Evolutionary conservation across 805 yeast genomes (phyloP).

Genomic region (Ogataea trehalophila): DNA sequence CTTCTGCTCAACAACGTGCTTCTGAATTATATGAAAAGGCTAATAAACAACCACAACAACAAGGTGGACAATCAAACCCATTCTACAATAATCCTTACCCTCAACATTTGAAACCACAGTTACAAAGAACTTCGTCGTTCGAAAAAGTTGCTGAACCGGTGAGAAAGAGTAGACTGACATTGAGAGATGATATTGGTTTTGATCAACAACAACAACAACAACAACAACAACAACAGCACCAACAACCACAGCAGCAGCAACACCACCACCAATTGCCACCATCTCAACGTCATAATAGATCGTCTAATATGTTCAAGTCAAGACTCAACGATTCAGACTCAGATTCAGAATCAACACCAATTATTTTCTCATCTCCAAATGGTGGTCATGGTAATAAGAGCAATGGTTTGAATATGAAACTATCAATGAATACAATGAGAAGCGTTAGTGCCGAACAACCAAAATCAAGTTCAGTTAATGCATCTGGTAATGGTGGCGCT

Average conservation of each 20-base stretch:
- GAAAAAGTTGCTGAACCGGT: constrained; percentile 36
- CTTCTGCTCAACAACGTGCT: constrained; percentile 34
- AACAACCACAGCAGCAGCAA: constrained; percentile 1
- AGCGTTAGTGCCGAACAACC: constrained; percentile 20
- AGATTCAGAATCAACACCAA: constrained; percentile 35
- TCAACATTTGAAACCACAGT: constrained; percentile 21
- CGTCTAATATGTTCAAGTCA: constrained; percentile 36
- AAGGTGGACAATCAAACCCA: constrained; percentile 11
- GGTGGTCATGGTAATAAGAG: not conserved
- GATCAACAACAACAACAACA: constrained; percentile 4
- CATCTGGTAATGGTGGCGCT: constrained; percentile 3
- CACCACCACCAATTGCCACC: constrained; percentile 3
- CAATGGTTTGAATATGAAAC: constrained; percentile 11
- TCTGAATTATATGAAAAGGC: constrained; percentile 53
- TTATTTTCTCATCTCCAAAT: not conserved
- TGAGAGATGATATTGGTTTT: constrained; percentile 18
- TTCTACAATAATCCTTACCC: constrained; percentile 32
- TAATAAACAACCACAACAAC: constrained; percentile 25
- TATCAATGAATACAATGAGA: constrained; percentile 21
- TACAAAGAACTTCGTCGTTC: constrained; percentile 48
- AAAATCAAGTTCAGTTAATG: constrained; percentile 2
- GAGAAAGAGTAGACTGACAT: constrained; percentile 27
- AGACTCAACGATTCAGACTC: constrained; percentile 64
- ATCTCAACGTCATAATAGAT: constrained; percentile 7
- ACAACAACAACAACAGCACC: constrained; percentile 1